Evolutionary conservation across 1,284 basidiomycete species (phyloP), one percentile per base, ranked within the genome.

Genomic region (Heterobasidion occidentale): DNA sequence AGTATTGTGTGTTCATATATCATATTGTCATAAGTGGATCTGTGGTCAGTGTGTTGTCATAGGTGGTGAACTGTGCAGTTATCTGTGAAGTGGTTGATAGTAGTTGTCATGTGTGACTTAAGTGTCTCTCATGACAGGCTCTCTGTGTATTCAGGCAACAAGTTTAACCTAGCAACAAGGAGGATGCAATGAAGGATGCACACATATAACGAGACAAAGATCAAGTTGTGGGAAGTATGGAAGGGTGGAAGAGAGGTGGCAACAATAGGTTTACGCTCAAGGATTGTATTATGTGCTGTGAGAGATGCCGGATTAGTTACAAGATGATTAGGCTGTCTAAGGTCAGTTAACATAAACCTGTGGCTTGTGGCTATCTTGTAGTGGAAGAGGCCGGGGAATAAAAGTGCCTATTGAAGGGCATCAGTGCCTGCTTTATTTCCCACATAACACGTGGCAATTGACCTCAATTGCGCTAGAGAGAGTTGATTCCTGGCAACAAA

Each of bases 331-430:
- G 1, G 67, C 58, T 45, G 63, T 65, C 6, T 72, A 68, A 58
- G 71, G 53, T 73, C 71, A 0, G 64, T 67, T 8, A 65, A 54
- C 4, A 76, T 52, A 6, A 69, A 36, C 0, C 70, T 69, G 49
- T 67, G 64, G 2, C 65, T 61, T 8, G 67, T 66, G 1, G 72
- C 66, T 50, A 75, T 72, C 56, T 74, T 70, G 17, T 62, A 63
- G 56, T 75, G 74, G 59, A 76, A 76, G 2, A 76, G 60, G 0
- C 73, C 74, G 1, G 70, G 69, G 9, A 70, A 61, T 58, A 64
- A 68, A 1, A 64, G 62, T 0, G 59, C 63, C 60, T 68, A 67
- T 0, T 63, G 59, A 38, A 68, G 69, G 0, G 66, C 67, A 11
- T 56, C 51, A 34, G 60, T 63, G 1, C 67, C 66, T 4, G 51